Evolutionary conservation across 192 early-diverging fungal species (phyloP).

Genomic region (Paraglomus brasilianum): DNA sequence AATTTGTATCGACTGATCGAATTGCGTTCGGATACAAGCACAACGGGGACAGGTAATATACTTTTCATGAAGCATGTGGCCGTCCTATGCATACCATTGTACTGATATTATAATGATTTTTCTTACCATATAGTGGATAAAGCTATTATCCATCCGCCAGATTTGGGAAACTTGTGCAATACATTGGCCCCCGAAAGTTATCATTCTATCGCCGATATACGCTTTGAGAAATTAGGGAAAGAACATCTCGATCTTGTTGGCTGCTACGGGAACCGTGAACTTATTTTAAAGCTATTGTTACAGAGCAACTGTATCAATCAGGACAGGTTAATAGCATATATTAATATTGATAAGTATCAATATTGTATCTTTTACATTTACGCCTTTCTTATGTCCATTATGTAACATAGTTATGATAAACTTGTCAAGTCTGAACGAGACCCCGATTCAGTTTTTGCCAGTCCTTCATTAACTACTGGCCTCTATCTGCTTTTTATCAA

Average conservation of each 20-base stretch:
- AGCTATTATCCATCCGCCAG: conserved; percentile 2
- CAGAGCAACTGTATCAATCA: not conserved
- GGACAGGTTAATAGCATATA: conserved; percentile 10
- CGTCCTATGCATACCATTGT: too few relatives aligned
- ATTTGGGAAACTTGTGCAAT: conserved; percentile 25
- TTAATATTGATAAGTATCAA: not conserved
- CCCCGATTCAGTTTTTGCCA: too few relatives aligned
- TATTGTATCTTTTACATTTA: too few relatives aligned
- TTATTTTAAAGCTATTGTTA: conserved; percentile 26
- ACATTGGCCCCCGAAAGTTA: conserved; percentile 18
- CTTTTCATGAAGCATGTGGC: too few relatives aligned
- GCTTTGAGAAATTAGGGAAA: conserved; percentile 10
- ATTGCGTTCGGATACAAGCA: too few relatives aligned
- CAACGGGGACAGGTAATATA: too few relatives aligned
- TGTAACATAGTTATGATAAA: too few relatives aligned
- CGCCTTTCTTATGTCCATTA: too few relatives aligned
- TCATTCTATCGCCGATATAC: conserved; percentile 22
- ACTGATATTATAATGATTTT: not conserved
- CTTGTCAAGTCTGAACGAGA: too few relatives aligned
- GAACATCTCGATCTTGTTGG: conserved; percentile 8
- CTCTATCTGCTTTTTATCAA: conserved; percentile 4
- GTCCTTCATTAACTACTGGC: not conserved
- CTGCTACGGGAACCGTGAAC: conserved; percentile 18
- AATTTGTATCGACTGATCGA: too few relatives aligned
- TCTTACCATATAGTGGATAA: conserved; percentile 25